A percentile compares a stretch with the other conserved stretches of the same genome.
Evolutionary conservation across 2,329 filamentous ascomycete genomes (phyloP).

Genomic region (Teratosphaeria epicoccoides): DNA sequence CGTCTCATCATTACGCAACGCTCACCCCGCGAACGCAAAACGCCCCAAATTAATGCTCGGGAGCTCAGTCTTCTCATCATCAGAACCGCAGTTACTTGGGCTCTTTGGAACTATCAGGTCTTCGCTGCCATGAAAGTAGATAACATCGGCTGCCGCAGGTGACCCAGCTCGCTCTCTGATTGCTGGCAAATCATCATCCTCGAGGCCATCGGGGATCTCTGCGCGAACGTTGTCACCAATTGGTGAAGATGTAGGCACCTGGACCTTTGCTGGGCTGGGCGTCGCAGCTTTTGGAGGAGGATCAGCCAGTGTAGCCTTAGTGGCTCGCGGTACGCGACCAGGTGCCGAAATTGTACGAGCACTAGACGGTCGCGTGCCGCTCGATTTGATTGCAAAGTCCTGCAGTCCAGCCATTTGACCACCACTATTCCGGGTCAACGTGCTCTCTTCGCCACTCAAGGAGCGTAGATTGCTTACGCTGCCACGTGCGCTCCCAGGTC

Average conservation of each 20-base stretch:
- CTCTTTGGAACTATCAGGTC: slow-evolving; percentile 38
- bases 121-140: slow-evolving; percentile 34
- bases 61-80: slow-evolving; percentile 24
- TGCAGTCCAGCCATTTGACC: slow-evolving; percentile 7
- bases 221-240: neutral
- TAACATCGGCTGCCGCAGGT: slow-evolving; percentile 10
- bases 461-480: neutral
- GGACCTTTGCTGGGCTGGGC: slow-evolving; percentile 3
- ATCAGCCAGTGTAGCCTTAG: neutral
- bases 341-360: neutral
- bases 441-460: neutral
- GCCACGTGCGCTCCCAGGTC: neutral
- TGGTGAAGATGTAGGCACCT: slow-evolving; percentile 13
- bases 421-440: slow-evolving; percentile 11
- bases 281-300: neutral
- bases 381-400: slow-evolving; percentile 7
- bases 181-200: slow-evolving; percentile 17
- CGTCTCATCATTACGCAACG: neutral
- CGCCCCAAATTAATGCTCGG: slow-evolving; percentile 29
- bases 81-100: slow-evolving; percentile 29
- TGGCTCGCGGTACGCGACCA: neutral
- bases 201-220: slow-evolving; percentile 8
- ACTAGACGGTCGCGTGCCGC: slow-evolving; percentile 18
- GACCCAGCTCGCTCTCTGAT: slow-evolving; percentile 13
- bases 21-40: slow-evolving; percentile 27